Percentiles rank a stretch among this genome's conserved stretches.
These are phyloP conservation scores for Podospora pseudopauciseta DNA, from an alignment of 495 filamentous ascomycete genomes.

Conservation along the genomic window DNA sequence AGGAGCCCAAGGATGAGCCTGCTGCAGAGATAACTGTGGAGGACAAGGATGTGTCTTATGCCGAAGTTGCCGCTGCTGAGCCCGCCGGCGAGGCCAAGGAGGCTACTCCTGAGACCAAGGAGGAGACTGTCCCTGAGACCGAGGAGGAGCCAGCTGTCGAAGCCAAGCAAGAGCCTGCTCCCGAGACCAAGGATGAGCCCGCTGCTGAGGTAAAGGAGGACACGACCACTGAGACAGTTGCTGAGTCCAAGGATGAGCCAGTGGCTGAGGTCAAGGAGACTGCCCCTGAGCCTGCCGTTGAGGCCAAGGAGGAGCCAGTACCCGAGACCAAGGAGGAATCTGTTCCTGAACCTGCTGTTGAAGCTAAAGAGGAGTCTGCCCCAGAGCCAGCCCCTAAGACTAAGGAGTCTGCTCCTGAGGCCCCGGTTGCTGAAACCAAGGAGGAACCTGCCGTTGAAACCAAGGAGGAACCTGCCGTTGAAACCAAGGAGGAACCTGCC, in stretches of 20 bases:
- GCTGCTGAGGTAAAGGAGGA: slow-evolving; percentile 4
- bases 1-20: background rate
- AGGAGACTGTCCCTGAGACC: background rate
- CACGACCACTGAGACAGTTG: background rate
- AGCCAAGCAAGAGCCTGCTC: background rate
- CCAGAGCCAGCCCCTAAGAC: background rate
- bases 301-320: background rate
- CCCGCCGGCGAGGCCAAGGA: slow-evolving; percentile 4
- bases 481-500: slow-evolving; percentile 2
- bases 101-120: background rate
- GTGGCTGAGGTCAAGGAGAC: background rate
- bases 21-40: background rate
- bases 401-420: slow-evolving; percentile 5
- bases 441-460: slow-evolving; percentile 3
- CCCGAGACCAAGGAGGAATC: slow-evolving; percentile 5
- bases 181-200: slow-evolving; percentile 7
- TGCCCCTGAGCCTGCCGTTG: slow-evolving; percentile 4
- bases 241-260: slow-evolving; percentile 6
- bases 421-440: background rate
- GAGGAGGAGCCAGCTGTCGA: background rate
- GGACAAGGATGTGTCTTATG: background rate
- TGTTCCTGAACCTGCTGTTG: slow-evolving; percentile 1
- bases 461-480: slow-evolving; percentile 3
- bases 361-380: background rate
- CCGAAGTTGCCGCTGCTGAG: slow-evolving; percentile 1